Conservation (phyloP, 805 yeast species). For the Candida berthetii region DNA sequence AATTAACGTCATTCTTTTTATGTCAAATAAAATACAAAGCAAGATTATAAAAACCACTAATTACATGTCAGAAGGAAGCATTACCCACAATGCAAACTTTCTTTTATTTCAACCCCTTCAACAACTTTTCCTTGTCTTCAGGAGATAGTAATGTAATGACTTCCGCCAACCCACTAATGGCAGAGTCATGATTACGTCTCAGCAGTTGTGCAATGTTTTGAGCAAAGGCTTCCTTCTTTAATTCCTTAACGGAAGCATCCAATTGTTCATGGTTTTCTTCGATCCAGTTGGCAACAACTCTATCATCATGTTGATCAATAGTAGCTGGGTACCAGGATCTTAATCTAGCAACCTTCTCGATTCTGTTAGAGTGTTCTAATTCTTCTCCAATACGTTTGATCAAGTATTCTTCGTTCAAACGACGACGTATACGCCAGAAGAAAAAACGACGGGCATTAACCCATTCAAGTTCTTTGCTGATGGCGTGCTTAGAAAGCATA, state of each 20-base stretch:
- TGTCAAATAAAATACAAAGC: not conserved
- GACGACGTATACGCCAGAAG: slow-evolving; percentile 98
- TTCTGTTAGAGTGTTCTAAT: slow-evolving; percentile 52
- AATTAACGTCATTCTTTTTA: not conserved
- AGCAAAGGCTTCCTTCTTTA: slow-evolving; percentile 63
- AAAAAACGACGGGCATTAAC: slow-evolving; percentile 85
- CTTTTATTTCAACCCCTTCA: slow-evolving; percentile 25
- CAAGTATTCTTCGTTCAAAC: slow-evolving; percentile 87
- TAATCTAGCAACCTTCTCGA: slow-evolving; percentile 81
- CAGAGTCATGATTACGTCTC: slow-evolving; percentile 46
- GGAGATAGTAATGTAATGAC: slow-evolving; percentile 44
- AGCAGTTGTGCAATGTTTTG: slow-evolving; percentile 55
- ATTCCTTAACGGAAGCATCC: slow-evolving; percentile 52
- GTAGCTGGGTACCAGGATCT: slow-evolving; percentile 80
- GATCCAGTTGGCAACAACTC: slow-evolving; percentile 77
- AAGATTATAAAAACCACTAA: not conserved
- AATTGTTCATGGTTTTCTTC: slow-evolving; percentile 68
- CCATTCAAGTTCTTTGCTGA: slow-evolving; percentile 84
- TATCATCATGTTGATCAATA: slow-evolving; percentile 65
- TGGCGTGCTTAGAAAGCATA: slow-evolving; percentile 92
- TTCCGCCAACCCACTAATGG: slow-evolving; percentile 50
- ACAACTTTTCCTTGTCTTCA: slow-evolving; percentile 45
- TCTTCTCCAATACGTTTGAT: slow-evolving; percentile 66
- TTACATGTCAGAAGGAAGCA: not conserved
- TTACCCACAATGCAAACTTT: not conserved